Evolutionary conservation across 2,329 filamentous ascomycete genomes (phyloP).

Genomic region (Phialophora chinensis): DNA sequence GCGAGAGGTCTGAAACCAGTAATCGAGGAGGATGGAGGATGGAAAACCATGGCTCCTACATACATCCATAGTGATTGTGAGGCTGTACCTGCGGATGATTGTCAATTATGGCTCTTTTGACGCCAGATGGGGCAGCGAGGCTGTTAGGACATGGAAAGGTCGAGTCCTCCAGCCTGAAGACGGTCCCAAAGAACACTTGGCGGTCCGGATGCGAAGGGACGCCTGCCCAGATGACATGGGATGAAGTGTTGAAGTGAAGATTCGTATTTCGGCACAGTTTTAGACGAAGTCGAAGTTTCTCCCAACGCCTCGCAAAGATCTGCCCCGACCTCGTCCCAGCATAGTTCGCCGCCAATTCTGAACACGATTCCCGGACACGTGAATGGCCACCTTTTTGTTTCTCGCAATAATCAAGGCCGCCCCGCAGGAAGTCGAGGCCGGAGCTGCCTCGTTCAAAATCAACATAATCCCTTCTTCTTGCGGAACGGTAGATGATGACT

Average conservation of each 20-base stretch:
- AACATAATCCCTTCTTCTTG: background rate
- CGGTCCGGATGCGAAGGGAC: background rate
- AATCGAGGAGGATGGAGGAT: background rate
- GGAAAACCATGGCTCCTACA: background rate
- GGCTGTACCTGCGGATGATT: background rate
- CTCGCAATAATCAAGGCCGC: background rate
- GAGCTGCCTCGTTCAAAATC: background rate
- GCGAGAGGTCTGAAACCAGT: background rate
- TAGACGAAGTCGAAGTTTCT: background rate
- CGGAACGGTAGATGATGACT: background rate
- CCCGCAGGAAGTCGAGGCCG: background rate
- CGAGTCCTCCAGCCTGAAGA: background rate
- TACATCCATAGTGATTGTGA: background rate
- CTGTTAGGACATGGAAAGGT: background rate
- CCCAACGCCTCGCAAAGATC: conserved; percentile 10
- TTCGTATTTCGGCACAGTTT: background rate
- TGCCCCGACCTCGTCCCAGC: background rate
- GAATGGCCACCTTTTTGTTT: background rate
- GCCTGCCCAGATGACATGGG: background rate
- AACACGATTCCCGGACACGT: background rate
- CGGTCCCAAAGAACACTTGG: background rate
- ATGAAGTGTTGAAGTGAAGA: conserved; percentile 7
- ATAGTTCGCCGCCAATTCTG: background rate
- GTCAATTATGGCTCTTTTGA: background rate
- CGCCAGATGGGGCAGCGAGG: background rate